Percentiles rank a stretch among this genome's conserved stretches.
Conservation (phyloP, 2,329 filamentous ascomycete genomes). For the Trichoderma lentiforme region DNA sequence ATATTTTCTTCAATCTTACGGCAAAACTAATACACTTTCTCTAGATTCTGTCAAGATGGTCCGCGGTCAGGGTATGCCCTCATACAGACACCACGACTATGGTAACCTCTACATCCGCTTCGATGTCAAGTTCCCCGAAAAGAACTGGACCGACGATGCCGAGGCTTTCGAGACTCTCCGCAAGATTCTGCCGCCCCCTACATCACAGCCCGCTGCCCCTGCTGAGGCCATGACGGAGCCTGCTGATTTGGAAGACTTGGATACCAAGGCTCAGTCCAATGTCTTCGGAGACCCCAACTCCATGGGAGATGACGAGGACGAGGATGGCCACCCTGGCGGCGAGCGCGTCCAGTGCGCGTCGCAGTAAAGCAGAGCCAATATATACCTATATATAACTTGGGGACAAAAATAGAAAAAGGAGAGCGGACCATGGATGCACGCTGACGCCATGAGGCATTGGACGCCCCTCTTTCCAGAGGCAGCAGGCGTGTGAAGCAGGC, state of each 20-base stretch:
- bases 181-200: slow-evolving; percentile 72
- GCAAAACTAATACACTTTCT: background rate
- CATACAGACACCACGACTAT: slow-evolving; percentile 87
- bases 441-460: background rate
- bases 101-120: slow-evolving; percentile 98
- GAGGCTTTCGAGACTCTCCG: slow-evolving; percentile 77
- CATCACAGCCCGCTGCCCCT: slow-evolving; percentile 64
- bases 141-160: slow-evolving; percentile 63
- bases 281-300: slow-evolving; percentile 62
- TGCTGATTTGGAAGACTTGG: slow-evolving; percentile 81
- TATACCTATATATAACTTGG: background rate
- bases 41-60: slow-evolving; percentile 89
- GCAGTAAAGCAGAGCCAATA: slow-evolving; percentile 57
- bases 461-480: background rate
- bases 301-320: slow-evolving; percentile 71
- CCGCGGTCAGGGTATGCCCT: slow-evolving; percentile 96
- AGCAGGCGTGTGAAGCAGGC: slow-evolving; percentile 18
- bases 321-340: slow-evolving; percentile 69
- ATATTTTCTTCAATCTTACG: background rate
- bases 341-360: slow-evolving; percentile 85
- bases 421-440: background rate
- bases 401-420: background rate
- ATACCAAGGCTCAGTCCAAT: slow-evolving; percentile 61
- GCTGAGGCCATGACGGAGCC: slow-evolving; percentile 87
- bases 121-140: slow-evolving; percentile 92